Evolutionary conservation across 441 rosid species (phyloP).

Genomic region (Mallotus japonicus): DNA sequence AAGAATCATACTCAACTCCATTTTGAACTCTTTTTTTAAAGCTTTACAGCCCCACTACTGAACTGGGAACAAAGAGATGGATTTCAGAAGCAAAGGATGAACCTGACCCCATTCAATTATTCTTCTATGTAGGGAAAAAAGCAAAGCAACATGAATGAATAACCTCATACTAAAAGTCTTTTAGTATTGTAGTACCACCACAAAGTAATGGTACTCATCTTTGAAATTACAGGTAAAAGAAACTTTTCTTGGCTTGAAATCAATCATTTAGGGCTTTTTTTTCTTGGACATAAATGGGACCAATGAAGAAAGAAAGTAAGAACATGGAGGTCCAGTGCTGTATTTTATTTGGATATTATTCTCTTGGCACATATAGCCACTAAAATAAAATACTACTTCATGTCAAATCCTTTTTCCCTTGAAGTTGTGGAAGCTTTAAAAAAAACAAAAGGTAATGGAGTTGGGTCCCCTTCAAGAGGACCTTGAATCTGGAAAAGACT

Average conservation of each 20-base stretch:
- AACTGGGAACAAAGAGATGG: neutral
- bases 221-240: neutral
- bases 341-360: constrained; percentile 14
- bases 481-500: neutral
- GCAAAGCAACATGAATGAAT: neutral
- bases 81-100: neutral
- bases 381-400: neutral
- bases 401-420: constrained; percentile 13
- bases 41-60: neutral
- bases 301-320: constrained; percentile 3
- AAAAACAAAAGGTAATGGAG: neutral
- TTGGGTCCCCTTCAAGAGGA: neutral
- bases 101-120: neutral
- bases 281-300: constrained; percentile 16
- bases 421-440: constrained; percentile 15
- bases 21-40: neutral
- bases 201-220: neutral
- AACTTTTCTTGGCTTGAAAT: neutral
- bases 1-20: neutral
- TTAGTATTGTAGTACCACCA: neutral
- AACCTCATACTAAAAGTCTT: neutral
- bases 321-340: constrained; percentile 29
- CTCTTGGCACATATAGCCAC: constrained; percentile 8
- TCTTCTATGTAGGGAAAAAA: neutral
- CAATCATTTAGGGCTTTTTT: constrained; percentile 9